Evolutionary conservation across 1,139 yeast species (phyloP), one percentile per base, ranked within the genome.

Genomic region (Zygotorulaspora mrakii): DNA sequence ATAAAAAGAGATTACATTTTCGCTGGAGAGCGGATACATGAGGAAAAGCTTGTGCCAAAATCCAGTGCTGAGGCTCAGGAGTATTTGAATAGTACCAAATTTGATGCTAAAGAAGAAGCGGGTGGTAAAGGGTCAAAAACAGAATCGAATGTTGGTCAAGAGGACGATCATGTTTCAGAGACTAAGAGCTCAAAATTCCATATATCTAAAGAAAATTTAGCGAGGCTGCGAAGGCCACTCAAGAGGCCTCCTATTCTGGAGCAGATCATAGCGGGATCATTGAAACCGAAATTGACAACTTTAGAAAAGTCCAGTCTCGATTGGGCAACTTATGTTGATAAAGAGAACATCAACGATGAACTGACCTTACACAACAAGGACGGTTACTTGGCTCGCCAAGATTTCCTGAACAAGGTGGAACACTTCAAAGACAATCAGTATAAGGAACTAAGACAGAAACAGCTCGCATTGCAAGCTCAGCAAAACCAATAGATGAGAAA

Each of bases 281-380:
- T 78, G 42, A 69, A 71, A 43, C 78, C 80, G 33, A 89, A 88
- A 61, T 70, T 94, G 46, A 85, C 95, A 13, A 94, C 98, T 0
- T 68, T 91, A 47, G 97, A 94, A 61, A 91, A 91, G 62, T 85
- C 95, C 2, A 72, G 95, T 46, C 71, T 91, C 43, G 98, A 91
- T 62, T 91, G 98, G 96, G 94, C 95, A 1, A 79, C 87, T 45
- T 89, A 85, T 66, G 96, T 94, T 14, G 97, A 91, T 63, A 73
- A 82, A 52, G 79, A 82, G 48, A 88, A 89, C 45, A 79, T 94
- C 42, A 73, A 76, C 39, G 96, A 87, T 50, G 98, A 91, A 49
- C 73, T 91, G 59, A 74, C 73, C 40, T 73, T 77, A 42, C 84
- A 82, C 57, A 89, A 88, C 61, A 71, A 70, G 52, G 84, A 76